These are phyloP conservation scores for Aspergillus leporis DNA, from an alignment of 495 filamentous ascomycete species.

Conservation along the genomic window DNA sequence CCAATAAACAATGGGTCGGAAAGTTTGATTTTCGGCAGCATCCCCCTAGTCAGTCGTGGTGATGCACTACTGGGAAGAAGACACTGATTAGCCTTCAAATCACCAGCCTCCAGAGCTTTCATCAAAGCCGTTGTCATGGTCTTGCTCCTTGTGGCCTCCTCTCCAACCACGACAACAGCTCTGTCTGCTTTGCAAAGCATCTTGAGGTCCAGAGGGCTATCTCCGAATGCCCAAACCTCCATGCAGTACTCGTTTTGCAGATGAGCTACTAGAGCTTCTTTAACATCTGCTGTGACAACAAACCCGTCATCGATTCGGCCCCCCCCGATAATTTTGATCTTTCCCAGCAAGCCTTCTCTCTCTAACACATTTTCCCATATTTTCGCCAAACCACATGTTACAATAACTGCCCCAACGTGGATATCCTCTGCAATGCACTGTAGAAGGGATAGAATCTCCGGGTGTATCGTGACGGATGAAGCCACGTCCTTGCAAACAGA, in stretches of 20 bases:
- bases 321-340: slow-evolving; percentile 56
- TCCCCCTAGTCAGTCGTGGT: slow-evolving; percentile 46
- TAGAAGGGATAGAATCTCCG: slow-evolving; percentile 51
- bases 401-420: slow-evolving; percentile 53
- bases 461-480: slow-evolving; percentile 43
- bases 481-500: slow-evolving; percentile 49
- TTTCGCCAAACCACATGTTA: slow-evolving; percentile 56
- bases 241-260: slow-evolving; percentile 35
- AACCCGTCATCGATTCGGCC: slow-evolving; percentile 51
- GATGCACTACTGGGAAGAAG: slow-evolving; percentile 43
- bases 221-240: slow-evolving; percentile 62
- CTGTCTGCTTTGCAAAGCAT: slow-evolving; percentile 58
- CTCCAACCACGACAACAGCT: slow-evolving; percentile 60
- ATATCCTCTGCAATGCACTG: slow-evolving; percentile 26
- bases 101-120: slow-evolving; percentile 41
- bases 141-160: slow-evolving; percentile 50
- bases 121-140: slow-evolving; percentile 54
- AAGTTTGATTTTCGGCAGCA: slow-evolving; percentile 48
- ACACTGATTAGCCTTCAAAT: slow-evolving; percentile 47
- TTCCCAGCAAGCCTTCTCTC: slow-evolving; percentile 41
- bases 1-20: slow-evolving; percentile 36
- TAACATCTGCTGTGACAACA: slow-evolving; percentile 55
- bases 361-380: slow-evolving; percentile 61
- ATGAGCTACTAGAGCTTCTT: slow-evolving; percentile 47
- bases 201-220: slow-evolving; percentile 59